Evolutionary conservation across 106 monocot genomes (phyloP).

Genomic region (Apostasia ramifera): DNA sequence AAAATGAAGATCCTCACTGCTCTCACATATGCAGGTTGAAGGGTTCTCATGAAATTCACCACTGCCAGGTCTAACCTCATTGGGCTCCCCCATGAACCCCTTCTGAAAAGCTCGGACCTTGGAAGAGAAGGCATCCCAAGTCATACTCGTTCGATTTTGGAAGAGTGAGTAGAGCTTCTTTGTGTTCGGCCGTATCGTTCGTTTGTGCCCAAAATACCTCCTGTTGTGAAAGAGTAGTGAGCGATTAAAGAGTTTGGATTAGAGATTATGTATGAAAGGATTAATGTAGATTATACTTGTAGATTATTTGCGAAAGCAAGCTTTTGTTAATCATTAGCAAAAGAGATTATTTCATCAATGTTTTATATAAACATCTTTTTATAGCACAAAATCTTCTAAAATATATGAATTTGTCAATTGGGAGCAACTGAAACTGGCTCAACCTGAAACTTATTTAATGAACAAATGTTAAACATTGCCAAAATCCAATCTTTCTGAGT

Average conservation of each 20-base stretch:
- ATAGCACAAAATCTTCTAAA: too few species aligned
- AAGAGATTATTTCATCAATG: too few species aligned
- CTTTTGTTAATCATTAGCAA: too few species aligned
- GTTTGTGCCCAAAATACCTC: conserved; percentile 73
- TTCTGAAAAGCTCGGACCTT: conserved; percentile 42
- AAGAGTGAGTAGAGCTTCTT: conserved; percentile 54
- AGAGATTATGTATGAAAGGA: too few species aligned
- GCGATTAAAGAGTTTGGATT: neutral
- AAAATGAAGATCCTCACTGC: conserved; percentile 8
- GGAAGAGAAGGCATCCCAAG: conserved; percentile 54
- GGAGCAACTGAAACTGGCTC: too few species aligned
- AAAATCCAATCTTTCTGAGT: too few species aligned
- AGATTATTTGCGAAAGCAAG: too few species aligned
- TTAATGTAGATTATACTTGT: too few species aligned
- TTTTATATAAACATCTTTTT: too few species aligned
- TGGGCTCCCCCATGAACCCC: conserved; percentile 79
- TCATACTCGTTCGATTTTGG: conserved; percentile 37
- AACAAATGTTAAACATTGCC: too few species aligned
- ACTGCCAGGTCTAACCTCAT: conserved; percentile 57
- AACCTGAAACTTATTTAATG: too few species aligned
- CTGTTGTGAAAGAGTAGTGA: conserved; percentile 11
- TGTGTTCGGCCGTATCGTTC: conserved; percentile 58
- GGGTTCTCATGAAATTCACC: conserved; percentile 81
- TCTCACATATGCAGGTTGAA: conserved; percentile 35
- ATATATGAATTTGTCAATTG: too few species aligned